Evolutionary conservation across 225 moss, liverwort and hornwort species (phyloP), one percentile per base, ranked within the genome.

Genomic region (Antitrichia curtipendula): DNA sequence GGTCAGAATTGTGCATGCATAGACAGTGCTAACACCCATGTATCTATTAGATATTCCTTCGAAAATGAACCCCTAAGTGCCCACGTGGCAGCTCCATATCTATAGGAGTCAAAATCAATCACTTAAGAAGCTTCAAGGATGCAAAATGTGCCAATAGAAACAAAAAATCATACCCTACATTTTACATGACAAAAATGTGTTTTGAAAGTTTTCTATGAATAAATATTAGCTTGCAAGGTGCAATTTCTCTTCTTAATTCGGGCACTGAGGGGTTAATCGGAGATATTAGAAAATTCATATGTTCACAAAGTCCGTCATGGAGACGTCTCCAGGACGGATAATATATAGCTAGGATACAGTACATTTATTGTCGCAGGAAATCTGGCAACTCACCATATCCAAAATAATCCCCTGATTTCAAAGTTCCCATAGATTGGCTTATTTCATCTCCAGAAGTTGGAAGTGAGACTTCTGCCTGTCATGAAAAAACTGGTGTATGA

Each of bases 341-440:
- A 50, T 36, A 16, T 75, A 32, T 61, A 41, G 27, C 81, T 87
- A 61, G 43, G 43, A 80, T 75, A 45, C 58, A 57, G 28, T 82
- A 58, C 54, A 75, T n/a, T 32, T 21, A 50, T 36, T 60, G 61
- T 49, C 81, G 23, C 59, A 75, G 68, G 29, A 83, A 74, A 74
- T 53, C 65, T 40, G 53, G 31, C 60, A 86, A 78, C 91, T 90
- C 80, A 95, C 93, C 91, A 85, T 88, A 90, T 89, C 93, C 93
- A 85, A 93, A 93, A 83, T 93, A 93, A 78, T 93, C 93, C 41
- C 93, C 91, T 38, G 91, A 43, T 68, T 91, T 90, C 87, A 93
- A 90, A 68, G 81, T 84, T 63, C 85, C 89, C 85, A 65, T 80
- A 58, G 83, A 69, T 60, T 89, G 87, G 72, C 54, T 89, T 63